Evolutionary conservation across 768 basidiomycete genomes (phyloP), one percentile per base, ranked within the genome.

Genomic region (Rhizopogon rudus): DNA sequence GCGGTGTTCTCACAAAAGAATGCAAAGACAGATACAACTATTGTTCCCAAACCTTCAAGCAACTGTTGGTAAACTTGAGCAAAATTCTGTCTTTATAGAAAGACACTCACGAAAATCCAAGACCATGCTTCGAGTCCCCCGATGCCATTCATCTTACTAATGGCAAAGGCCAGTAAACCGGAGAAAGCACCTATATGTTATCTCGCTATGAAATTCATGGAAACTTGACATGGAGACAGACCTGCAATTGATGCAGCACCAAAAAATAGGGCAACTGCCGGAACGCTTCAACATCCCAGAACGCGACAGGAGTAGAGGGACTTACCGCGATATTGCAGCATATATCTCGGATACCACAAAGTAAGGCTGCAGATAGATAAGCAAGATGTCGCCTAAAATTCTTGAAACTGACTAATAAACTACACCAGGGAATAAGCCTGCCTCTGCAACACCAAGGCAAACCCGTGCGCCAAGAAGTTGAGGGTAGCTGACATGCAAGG

Each of bases 401-500:
- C n/a, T n/a, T 8, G 16, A 3, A 22, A 65, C 78, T 43, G 53
- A 87, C 86, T 86, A 89, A 71, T 87, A 91, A 0, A 81, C 78
- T 9, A 88, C 83, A 25, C 87, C 87, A 13, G 87, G 87, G 67
- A 86, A 89, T 7, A 88, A 64, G 2, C 88, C 86, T 4, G 85
- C 83, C 68, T 90, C 88, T 0, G 84, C 78, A 2, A 85, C 63
- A 2, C 87, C 88, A 0, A 88, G 78, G 56, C 77, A 80, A 6
- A 83, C 67, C 8, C 85, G 79, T 10, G 73, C 74, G 17, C 76
- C 84, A 10, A 85, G 76, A 13, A 87, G 77, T 62, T 86, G 79
- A 8, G 77, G 77, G 61, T 83, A 87, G 25, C 86, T 87, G 58
- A 6, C 40, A n/a, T 17, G 16, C 31, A 37, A 16, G 25, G 25